Conservation (phyloP, 257 asterid genomes). For the Solanum medicagineum region DNA sequence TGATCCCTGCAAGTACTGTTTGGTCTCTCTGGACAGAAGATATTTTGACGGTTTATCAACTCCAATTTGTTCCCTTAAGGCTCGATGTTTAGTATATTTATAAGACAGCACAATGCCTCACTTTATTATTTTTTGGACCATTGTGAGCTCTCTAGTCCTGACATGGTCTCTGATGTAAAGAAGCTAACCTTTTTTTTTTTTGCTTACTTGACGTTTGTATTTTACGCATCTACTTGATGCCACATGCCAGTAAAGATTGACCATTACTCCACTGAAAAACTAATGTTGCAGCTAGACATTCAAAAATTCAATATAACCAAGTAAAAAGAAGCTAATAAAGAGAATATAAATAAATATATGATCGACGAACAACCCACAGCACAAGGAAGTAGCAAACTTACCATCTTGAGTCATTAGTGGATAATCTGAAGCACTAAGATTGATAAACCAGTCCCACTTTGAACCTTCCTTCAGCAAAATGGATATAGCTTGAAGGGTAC, state of each 20-base stretch:
- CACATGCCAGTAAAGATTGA: not conserved
- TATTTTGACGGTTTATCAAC: not conserved
- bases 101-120: not conserved
- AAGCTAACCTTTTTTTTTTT: not conserved
- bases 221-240: not conserved
- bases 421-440: constrained; percentile 98
- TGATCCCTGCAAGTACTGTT: not conserved
- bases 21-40: not conserved
- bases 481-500: constrained; percentile 88
- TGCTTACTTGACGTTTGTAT: not conserved
- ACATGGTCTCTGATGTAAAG: not conserved
- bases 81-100: not conserved
- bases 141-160: not conserved
- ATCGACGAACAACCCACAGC: not conserved
- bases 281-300: not conserved
- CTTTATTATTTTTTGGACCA: not conserved
- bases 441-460: constrained; percentile 97
- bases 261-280: not conserved
- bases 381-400: constrained; percentile 25
- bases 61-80: not conserved
- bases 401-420: constrained; percentile 98
- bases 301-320: not conserved
- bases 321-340: not conserved
- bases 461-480: constrained; percentile 73
- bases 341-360: not conserved